These are phyloP conservation scores for Melastoma candidum DNA, from an alignment of 441 rosid species.

Conservation along the genomic window DNA sequence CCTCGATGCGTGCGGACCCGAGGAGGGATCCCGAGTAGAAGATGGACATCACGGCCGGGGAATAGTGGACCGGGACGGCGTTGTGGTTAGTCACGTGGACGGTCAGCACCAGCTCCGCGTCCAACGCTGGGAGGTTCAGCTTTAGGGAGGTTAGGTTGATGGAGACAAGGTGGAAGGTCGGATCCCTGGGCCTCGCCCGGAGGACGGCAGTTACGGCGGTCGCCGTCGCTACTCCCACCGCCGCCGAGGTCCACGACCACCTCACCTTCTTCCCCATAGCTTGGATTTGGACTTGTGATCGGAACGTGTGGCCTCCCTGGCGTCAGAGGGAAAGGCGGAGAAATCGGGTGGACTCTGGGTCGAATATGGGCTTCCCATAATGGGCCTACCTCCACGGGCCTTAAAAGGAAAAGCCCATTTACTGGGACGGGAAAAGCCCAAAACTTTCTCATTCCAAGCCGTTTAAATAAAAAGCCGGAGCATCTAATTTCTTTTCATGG, in stretches of 20 bases:
- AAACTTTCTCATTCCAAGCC: too few relatives aligned
- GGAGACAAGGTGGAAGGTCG: constrained; percentile 67
- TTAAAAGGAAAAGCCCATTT: too few relatives aligned
- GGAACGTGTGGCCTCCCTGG: too few relatives aligned
- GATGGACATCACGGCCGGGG: constrained; percentile 67
- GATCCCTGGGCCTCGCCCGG: constrained; percentile 61
- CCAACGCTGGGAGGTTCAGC: constrained; percentile 58
- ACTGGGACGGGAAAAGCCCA: too few relatives aligned
- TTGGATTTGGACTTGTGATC: too few relatives aligned
- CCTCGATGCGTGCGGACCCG: constrained; percentile 56
- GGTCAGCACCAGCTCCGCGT: constrained; percentile 67
- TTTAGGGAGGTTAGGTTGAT: constrained; percentile 69
- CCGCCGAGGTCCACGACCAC: constrained; percentile 74
- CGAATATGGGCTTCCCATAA: too few relatives aligned
- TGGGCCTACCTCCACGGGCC: too few relatives aligned
- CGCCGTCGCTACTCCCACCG: constrained; percentile 59
- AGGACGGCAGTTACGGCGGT: constrained; percentile 30
- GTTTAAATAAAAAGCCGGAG: too few relatives aligned
- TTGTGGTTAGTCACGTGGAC: constrained; percentile 82
- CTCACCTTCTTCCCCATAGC: constrained; percentile 29
- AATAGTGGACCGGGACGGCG: constrained; percentile 49
- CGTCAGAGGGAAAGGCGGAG: too few relatives aligned
- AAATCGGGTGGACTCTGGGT: too few relatives aligned
- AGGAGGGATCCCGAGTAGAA: constrained; percentile 75
- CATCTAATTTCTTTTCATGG: too few relatives aligned